A percentile compares a stretch with the other conserved stretches of the same genome.
These are phyloP conservation scores for Plectosphaerella cucumerina DNA, from an alignment of 2,329 filamentous ascomycete genomes.

Conservation along the genomic window DNA sequence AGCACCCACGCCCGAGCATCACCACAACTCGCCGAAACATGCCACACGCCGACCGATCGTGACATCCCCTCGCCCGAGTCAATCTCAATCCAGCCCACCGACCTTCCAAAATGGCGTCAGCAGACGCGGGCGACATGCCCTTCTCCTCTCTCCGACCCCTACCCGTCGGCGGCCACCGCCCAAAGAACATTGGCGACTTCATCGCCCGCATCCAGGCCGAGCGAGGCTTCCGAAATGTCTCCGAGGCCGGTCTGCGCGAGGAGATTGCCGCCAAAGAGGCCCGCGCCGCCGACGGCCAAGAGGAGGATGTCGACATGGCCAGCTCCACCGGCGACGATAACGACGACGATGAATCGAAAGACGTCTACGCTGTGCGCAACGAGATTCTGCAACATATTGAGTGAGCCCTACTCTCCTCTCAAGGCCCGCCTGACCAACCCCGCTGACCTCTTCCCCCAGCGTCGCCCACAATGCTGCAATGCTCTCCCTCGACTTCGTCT, in stretches of 20 bases:
- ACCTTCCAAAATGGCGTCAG: slow-evolving; percentile 13
- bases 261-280: slow-evolving; percentile 55
- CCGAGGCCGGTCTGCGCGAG: slow-evolving; percentile 65
- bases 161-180: slow-evolving; percentile 52
- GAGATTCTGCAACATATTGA: slow-evolving; percentile 56
- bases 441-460: slow-evolving; percentile 19
- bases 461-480: slow-evolving; percentile 56
- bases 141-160: slow-evolving; percentile 60
- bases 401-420: slow-evolving; percentile 29
- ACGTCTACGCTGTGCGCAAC: slow-evolving; percentile 45
- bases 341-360: slow-evolving; percentile 29
- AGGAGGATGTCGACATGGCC: slow-evolving; percentile 34
- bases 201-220: slow-evolving; percentile 76
- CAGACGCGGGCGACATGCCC: slow-evolving; percentile 9
- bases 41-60: not conserved
- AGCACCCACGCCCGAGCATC: not conserved
- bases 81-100: not conserved
- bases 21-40: not conserved
- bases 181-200: slow-evolving; percentile 64
- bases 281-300: slow-evolving; percentile 40
- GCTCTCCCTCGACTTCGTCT: slow-evolving; percentile 76
- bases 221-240: slow-evolving; percentile 76
- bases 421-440: not conserved
- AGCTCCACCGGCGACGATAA: slow-evolving; percentile 23
- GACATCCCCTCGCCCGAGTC: not conserved